A percentile compares a stretch with the other conserved stretches of the same genome.
These are phyloP conservation scores for Microbotryum lychnidis-dioicae DNA, from an alignment of 1,284 basidiomycete genomes.

Conservation along the genomic window DNA sequence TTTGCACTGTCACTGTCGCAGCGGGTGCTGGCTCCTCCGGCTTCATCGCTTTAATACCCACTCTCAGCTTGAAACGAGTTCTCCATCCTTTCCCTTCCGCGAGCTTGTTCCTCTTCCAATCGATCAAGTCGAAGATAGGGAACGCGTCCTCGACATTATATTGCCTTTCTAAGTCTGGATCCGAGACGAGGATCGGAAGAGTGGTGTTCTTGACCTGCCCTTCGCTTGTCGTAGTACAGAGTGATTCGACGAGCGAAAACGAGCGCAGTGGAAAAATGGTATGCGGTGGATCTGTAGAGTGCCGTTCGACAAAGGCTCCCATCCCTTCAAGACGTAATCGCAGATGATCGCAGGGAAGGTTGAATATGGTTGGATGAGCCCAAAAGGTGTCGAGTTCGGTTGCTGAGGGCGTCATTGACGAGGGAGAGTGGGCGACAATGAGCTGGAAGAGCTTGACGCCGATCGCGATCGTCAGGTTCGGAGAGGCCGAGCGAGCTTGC, in stretches of 20 bases:
- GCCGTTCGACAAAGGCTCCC: slow-evolving; percentile 21
- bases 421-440: background rate
- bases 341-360: slow-evolving; percentile 37
- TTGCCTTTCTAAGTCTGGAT: slow-evolving; percentile 38
- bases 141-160: slow-evolving; percentile 35
- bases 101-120: slow-evolving; percentile 40
- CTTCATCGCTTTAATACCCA: slow-evolving; percentile 26
- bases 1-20: background rate
- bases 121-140: slow-evolving; percentile 38
- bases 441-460: background rate
- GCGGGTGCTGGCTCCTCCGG: slow-evolving; percentile 6
- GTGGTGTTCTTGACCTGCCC: too few species aligned
- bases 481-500: background rate
- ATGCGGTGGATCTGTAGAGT: slow-evolving; percentile 1
- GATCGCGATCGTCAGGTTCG: background rate
- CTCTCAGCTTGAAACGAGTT: slow-evolving; percentile 13
- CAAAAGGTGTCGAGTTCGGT: background rate
- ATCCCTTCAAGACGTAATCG: slow-evolving; percentile 37
- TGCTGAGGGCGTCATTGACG: background rate
- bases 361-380: slow-evolving; percentile 18
- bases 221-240: slow-evolving; percentile 20
- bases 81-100: slow-evolving; percentile 32
- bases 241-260: slow-evolving; percentile 30
- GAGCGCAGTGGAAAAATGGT: slow-evolving; percentile 36
- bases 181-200: slow-evolving; percentile 41